Conservation (phyloP, 208 protist species). For the Kentomonas sorsogonicus region DNA sequence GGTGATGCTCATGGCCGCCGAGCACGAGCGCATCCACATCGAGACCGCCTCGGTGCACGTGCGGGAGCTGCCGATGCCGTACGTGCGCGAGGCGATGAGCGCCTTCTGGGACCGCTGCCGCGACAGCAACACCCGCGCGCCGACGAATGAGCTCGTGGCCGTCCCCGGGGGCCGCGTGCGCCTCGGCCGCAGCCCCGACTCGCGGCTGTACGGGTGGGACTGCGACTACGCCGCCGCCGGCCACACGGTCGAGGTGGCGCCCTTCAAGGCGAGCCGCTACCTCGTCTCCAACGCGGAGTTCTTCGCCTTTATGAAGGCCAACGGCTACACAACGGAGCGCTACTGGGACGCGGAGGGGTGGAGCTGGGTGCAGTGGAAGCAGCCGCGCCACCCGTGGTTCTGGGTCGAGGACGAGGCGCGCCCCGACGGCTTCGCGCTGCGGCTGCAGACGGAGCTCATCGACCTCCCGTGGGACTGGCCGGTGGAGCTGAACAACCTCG, state of each 20-base stretch:
- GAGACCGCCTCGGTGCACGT: slow-evolving; percentile 96
- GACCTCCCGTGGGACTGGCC: slow-evolving; percentile 95
- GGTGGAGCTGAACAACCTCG: slow-evolving; percentile 93
- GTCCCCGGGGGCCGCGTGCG: slow-evolving; percentile 66
- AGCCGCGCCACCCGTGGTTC: slow-evolving; percentile 89
- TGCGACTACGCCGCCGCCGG: slow-evolving; percentile 91
- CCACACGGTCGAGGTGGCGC: slow-evolving; percentile 68
- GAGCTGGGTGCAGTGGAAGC: slow-evolving; percentile 92
- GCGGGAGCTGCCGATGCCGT: slow-evolving; percentile 89
- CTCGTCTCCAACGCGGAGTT: slow-evolving; percentile 95
- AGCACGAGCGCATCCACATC: slow-evolving; percentile 96
- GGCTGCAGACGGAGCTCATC: slow-evolving; percentile 88
- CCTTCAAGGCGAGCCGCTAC: slow-evolving; percentile 92
- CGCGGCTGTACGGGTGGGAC: slow-evolving; percentile 94
- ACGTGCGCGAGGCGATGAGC: slow-evolving; percentile 48
- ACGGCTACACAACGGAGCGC: slow-evolving; percentile 84
- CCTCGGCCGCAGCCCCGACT: slow-evolving; percentile 67
- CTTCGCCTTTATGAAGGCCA: slow-evolving; percentile 87
- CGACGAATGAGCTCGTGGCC: slow-evolving; percentile 73
- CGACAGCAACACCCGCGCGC: slow-evolving; percentile 35
- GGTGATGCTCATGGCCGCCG: slow-evolving; percentile 93
- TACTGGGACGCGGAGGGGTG: slow-evolving; percentile 97
- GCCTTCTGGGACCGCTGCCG: slow-evolving; percentile 74
- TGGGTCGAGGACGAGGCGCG: slow-evolving; percentile 83
- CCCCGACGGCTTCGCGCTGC: slow-evolving; percentile 77